Percentiles rank a stretch among this genome's conserved stretches.
These are phyloP conservation scores for Penicillium sp. DNA, from an alignment of 2,329 filamentous ascomycete genomes.

Conservation along the genomic window DNA sequence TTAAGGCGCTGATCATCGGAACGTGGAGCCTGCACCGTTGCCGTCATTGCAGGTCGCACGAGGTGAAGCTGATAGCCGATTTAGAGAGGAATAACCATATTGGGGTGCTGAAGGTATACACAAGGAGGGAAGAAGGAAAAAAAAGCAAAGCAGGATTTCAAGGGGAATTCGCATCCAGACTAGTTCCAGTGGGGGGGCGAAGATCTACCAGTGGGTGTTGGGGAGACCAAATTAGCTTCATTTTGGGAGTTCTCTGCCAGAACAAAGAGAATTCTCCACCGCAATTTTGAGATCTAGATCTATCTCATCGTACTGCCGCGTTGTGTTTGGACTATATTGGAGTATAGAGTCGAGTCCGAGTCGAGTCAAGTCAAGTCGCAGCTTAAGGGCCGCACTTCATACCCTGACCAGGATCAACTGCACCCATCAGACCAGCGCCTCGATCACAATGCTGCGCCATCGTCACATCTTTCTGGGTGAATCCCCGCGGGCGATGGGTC, in stretches of 20 bases:
- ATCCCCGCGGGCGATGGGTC: constrained; percentile 41
- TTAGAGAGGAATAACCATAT: constrained; percentile 3
- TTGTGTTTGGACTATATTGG: too few relatives aligned
- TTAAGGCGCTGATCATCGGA: constrained; percentile 19
- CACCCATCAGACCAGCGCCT: constrained; percentile 35
- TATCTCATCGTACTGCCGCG: too few relatives aligned
- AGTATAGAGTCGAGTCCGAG: too few relatives aligned
- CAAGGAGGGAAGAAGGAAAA: constrained; percentile 10
- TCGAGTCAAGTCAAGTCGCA: too few relatives aligned
- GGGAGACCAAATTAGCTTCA: not conserved
- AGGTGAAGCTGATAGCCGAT: not conserved
- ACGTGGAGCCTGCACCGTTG: constrained; percentile 20
- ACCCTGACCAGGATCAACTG: constrained; percentile 33
- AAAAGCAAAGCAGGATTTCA: constrained; percentile 12
- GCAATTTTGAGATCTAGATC: too few relatives aligned
- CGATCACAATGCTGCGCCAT: constrained; percentile 42
- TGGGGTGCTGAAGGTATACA: not conserved
- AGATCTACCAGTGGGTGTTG: constrained; percentile 14
- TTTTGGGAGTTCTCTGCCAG: not conserved
- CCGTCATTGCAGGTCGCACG: constrained; percentile 18
- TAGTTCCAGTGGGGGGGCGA: constrained; percentile 12
- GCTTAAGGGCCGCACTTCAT: constrained; percentile 27
- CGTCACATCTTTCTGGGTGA: constrained; percentile 38
- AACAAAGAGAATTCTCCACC: not conserved
- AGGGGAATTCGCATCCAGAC: constrained; percentile 13